phyloP scores from a whole-genome alignment of 2,329 filamentous ascomycete genomes.

The Botrytis fabae region DNA sequence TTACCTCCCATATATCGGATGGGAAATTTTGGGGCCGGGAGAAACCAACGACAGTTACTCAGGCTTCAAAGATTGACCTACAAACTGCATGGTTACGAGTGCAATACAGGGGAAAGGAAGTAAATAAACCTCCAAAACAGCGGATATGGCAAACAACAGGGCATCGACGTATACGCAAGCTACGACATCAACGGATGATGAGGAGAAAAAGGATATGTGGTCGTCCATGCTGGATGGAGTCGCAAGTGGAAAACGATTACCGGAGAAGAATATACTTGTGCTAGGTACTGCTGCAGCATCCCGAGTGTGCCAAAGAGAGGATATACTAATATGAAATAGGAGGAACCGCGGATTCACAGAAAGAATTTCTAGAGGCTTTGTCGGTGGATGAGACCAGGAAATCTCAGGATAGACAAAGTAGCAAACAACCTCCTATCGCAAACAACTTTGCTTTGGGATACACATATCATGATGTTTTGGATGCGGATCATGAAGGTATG shows the following conservation, averaged over 20 bases:
- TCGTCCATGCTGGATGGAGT: slow-evolving; percentile 89
- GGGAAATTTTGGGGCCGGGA: slow-evolving; percentile 8
- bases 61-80: slow-evolving; percentile 7
- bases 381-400: slow-evolving; percentile 45
- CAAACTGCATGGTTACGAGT: slow-evolving; percentile 21
- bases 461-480: slow-evolving; percentile 91
- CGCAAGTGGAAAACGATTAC: slow-evolving; percentile 83
- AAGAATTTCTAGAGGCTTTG: slow-evolving; percentile 73
- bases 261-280: slow-evolving; percentile 88
- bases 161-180: slow-evolving; percentile 52
- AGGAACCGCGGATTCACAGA: slow-evolving; percentile 78
- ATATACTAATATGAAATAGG: slow-evolving; percentile 51
- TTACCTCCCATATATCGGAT: slow-evolving; percentile 9
- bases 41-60: slow-evolving; percentile 14
- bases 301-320: slow-evolving; percentile 16
- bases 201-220: slow-evolving; percentile 85
- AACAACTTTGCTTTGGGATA: slow-evolving; percentile 93
- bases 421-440: slow-evolving; percentile 73
- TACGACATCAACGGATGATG: slow-evolving; percentile 53
- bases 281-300: slow-evolving; percentile 58
- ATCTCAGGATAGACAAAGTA: slow-evolving; percentile 53
- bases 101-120: slow-evolving; percentile 23
- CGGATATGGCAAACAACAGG: slow-evolving; percentile 38
- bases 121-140: slow-evolving; percentile 21
- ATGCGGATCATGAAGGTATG: slow-evolving; percentile 87